Evolutionary conservation across 352 stramenopile species (phyloP), one percentile per base, ranked within the genome.

Genomic region (Pythium coloratum): DNA sequence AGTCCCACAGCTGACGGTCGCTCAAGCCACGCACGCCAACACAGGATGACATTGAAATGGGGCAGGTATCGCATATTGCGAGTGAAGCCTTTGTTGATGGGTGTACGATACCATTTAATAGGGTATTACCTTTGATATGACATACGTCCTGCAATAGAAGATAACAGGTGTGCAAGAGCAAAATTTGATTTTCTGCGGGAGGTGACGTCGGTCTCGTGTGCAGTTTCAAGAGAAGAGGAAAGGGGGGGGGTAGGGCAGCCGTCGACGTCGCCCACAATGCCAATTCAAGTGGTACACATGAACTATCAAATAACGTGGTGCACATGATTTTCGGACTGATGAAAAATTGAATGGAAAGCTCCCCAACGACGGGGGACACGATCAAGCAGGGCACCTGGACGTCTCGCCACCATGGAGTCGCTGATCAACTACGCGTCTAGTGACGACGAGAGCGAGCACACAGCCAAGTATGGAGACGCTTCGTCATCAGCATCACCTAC

Each of bases 361-460:
- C 47, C 26, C 42, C 18, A 26, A 30, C 28, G 28, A 30, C 7
- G 18, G 6, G 14, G 1, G 46, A 53, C 46, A 53, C 46, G 46
- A 53, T 8, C 46, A 53, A 44, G 38, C 42, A 26, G 16, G 16
- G 40, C 28, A 47, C 36, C 32, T 12, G 6, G 6, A n/a, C 33
- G 28, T 30, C 28, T 30, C 28, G 28, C 28, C n/a, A 61, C 10
- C 28, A 72, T 74, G 67, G 67, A 74, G 10, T 56, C 57, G 63
- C 55, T 74, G 24, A 54, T 64, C 47, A 30, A 59, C 32, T 73
- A 73, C 34, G 67, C 67, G 62, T 73, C 67, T 8, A 70, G 61
- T 33, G 62, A 70, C 32, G 67, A 73, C 28, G 67, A 73, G 26
- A 58, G 16, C 47, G 33, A 53, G 2, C 16, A 14, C 57, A 57